Percentiles rank a stretch among this genome's conserved stretches.
Evolutionary conservation across 345 rosid genomes (phyloP).

Genomic region (Aquilaria yunnanensis): DNA sequence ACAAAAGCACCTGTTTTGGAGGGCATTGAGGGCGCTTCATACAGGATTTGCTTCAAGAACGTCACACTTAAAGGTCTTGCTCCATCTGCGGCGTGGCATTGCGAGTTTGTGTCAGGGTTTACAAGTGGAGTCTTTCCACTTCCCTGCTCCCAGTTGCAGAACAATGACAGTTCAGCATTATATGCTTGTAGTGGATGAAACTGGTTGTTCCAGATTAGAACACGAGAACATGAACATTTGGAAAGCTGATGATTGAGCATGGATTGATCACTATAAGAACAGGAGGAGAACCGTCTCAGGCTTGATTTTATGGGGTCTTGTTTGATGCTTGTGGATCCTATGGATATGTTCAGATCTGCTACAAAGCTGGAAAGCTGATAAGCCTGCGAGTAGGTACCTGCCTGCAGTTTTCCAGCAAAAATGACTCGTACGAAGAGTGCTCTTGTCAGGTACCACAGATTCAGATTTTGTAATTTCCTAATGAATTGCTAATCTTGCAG

Average conservation of each 20-base stretch:
- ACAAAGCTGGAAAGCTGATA: no score
- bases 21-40: slow-evolving; percentile 64
- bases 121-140: slow-evolving; percentile 45
- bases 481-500: no score
- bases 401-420: no score
- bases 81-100: slow-evolving; percentile 55
- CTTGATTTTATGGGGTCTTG: not conserved
- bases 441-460: not conserved
- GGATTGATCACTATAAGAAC: not conserved
- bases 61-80: slow-evolving; percentile 52
- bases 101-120: slow-evolving; percentile 74
- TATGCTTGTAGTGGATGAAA: slow-evolving; percentile 28
- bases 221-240: not conserved
- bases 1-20: slow-evolving; percentile 67
- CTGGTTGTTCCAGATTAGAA: not conserved
- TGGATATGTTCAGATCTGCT: not conserved
- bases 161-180: slow-evolving; percentile 23
- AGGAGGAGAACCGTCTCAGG: slow-evolving; percentile 5
- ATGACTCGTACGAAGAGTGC: no score
- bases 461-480: no score
- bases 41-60: slow-evolving; percentile 73
- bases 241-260: not conserved
- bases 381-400: not conserved
- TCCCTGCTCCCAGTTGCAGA: slow-evolving; percentile 66
- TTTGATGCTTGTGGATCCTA: not conserved